Base-by-base conservation (phyloP, 2,329 filamentous ascomycete genomes). In the Talaromyces piceae region DNA sequence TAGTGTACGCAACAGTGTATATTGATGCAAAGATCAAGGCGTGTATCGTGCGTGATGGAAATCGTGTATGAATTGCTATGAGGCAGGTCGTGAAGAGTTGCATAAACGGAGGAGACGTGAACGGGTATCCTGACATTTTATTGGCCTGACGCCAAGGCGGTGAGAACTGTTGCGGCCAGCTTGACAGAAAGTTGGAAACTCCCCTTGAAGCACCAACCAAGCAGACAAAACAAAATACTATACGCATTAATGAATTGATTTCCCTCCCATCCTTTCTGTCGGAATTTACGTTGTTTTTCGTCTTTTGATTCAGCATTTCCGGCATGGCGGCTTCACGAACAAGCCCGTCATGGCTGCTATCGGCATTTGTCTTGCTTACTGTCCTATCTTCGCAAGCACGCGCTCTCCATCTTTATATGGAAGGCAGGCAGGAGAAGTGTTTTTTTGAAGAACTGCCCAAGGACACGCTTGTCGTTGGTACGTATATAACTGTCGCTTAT, bases 371-470 rank as follows among this genome's bases (percentile, higher is more conserved):
- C 56, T 72, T 86, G 54, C 71, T 88, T 59, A 76, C 89, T 64
- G 77, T 85, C 55, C 76, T 91, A 70, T 67, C 79, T 44, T 65
- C 78, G 30, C 82, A 83, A 54, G 82, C 86, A 56, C 86, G 90
- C 67, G 90, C 91, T 51, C 81, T 98, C 53, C 91, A 95, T 82
- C 95, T 98, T 79, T 97, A 87, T 77, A 84, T 97, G 70, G 90
- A 97, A 68, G 88, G 87, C 63, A 80, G 81, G 46, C 76, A 81
- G 58, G 86, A 88, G 60, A 96, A 94, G 75, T 98, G 93, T 75
- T 98, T 98, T 82, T 95, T 87, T 74, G 93, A 98, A 76, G 91
- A 97, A 72, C 81, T 98, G 54, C 91, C 93, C 59, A 96, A 97
- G 77, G 91, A 95, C 71, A 97, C 93, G 12, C 76, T 98, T 53